Evolutionary conservation across 2,329 filamentous ascomycete genomes (phyloP).

Genomic region (Aplosporella prunicola): DNA sequence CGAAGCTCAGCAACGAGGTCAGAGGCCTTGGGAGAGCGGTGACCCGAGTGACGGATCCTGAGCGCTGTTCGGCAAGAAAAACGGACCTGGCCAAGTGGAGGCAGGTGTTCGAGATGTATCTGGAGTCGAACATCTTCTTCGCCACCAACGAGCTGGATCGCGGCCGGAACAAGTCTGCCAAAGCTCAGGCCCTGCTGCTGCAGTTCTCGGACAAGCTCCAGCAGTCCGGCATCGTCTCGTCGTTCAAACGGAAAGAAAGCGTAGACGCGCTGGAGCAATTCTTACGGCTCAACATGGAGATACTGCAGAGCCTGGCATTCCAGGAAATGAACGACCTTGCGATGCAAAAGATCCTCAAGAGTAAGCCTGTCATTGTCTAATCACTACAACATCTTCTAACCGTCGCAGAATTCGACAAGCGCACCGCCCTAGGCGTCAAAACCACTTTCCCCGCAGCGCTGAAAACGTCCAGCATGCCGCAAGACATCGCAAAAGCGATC

Average conservation of each 20-base stretch:
- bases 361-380: constrained; percentile 33
- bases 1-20: constrained; percentile 54
- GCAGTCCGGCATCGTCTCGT: constrained; percentile 42
- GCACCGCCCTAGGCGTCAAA: constrained; percentile 62
- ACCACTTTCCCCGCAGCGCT: constrained; percentile 52
- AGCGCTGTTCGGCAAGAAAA: constrained; percentile 46
- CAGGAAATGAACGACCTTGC: constrained; percentile 75
- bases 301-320: constrained; percentile 75
- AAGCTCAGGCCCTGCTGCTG: constrained; percentile 58
- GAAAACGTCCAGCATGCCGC: constrained; percentile 51
- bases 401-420: constrained; percentile 71
- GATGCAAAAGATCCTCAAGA: constrained; percentile 77
- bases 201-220: constrained; percentile 63
- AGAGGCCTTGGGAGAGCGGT: constrained; percentile 55
- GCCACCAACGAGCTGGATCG: constrained; percentile 64
- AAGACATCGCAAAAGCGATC: constrained; percentile 63
- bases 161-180: constrained; percentile 52
- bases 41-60: constrained; percentile 54
- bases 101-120: constrained; percentile 70
- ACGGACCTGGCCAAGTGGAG: constrained; percentile 67
- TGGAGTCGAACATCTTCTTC: constrained; percentile 74
- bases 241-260: constrained; percentile 59
- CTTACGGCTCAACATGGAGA: constrained; percentile 59
- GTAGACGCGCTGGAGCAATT: constrained; percentile 57
- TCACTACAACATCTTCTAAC: neutral